Evolutionary conservation across 768 basidiomycete genomes (phyloP), one percentile per base, ranked within the genome.

Genomic region (Chlorophyllum brunneum): DNA sequence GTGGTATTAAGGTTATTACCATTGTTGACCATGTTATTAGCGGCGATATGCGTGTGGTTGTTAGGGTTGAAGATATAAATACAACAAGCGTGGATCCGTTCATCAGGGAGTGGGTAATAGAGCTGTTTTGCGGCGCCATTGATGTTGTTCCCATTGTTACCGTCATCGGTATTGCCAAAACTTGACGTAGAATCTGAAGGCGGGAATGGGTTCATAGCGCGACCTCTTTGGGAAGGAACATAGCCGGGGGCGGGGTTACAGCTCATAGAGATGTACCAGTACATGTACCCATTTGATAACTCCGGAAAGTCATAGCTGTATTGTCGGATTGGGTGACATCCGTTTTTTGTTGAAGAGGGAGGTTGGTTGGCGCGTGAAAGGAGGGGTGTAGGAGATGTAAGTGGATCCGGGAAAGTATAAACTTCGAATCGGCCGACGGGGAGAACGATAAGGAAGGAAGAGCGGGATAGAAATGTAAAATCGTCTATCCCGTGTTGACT

Each of bases 221-320:
- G 34, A 11, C 34, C 34, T 13, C 50, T 40, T 43, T 44, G 50
- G n/a, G 52, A 55, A 16, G 74, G 74, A 1, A 70, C 62, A 41
- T 69, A 71, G 10, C 72, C 74, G 5, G 78, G 74, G 15, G 73
- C 64, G 3, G 78, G 76, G 54, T 79, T 79, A 56, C 72, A 75
- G 61, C 76, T 78, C 68, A 78, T 72, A 44, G 76, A 76, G 36
- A 79, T 77, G 51, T 79, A 78, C 74, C 76, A 79, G 56, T 78
- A 81, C 59, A 69, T 67, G 56, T 73, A 78, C 5, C 70, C 74
- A 4, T 67, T 63, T 27, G 71, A 67, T 10, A 80, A 68, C 3
- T 66, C 64, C 1, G 78, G 79, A 29, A 80, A 73, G 20, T 59
- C 63, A 46, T 76, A 76, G 54, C 58, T 69, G 23, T 69, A 71